A percentile compares a stretch with the other conserved stretches of the same genome.
Evolutionary conservation across 2,329 filamentous ascomycete genomes (phyloP).

Genomic region (Pezicula carpinea): DNA sequence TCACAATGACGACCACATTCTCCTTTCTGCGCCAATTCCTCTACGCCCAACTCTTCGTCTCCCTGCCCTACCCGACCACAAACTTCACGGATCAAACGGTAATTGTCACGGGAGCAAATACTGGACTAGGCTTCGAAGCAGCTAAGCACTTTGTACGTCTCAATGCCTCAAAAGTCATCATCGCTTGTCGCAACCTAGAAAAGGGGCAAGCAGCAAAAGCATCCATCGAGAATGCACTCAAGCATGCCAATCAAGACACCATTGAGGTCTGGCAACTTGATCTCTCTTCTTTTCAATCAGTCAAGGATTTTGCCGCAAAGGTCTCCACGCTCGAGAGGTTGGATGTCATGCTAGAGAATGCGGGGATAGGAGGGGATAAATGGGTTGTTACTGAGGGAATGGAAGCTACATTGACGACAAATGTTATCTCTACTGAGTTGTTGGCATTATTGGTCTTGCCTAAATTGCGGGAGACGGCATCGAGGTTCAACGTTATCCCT

Average conservation of each 20-base stretch:
- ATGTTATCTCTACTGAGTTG: constrained; percentile 18
- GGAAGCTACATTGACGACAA: constrained; percentile 13
- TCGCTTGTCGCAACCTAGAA: constrained; percentile 31
- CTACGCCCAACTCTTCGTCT: constrained; percentile 9
- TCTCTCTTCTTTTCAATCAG: constrained; percentile 6
- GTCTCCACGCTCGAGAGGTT: background rate
- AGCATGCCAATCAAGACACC: background rate
- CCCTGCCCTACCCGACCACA: constrained; percentile 17
- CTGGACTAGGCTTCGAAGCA: constrained; percentile 34
- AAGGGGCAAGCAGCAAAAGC: constrained; percentile 32
- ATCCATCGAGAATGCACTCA: constrained; percentile 19
- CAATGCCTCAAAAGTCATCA: constrained; percentile 31
- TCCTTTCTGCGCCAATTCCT: background rate
- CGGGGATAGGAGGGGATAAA: constrained; percentile 1
- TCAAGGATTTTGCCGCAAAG: constrained; percentile 4
- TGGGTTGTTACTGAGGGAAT: constrained; percentile 10
- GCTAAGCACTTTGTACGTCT: constrained; percentile 32
- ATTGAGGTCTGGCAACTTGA: constrained; percentile 12
- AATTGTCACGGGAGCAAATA: constrained; percentile 37
- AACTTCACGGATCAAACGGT: constrained; percentile 21
- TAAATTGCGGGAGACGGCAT: constrained; percentile 12
- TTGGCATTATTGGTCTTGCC: constrained; percentile 15
- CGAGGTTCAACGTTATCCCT: constrained; percentile 13
- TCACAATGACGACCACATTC: background rate
- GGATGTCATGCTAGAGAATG: constrained; percentile 9